phyloP scores from a whole-genome alignment of 495 filamentous ascomycete species.

The Penicillium canescens region DNA sequence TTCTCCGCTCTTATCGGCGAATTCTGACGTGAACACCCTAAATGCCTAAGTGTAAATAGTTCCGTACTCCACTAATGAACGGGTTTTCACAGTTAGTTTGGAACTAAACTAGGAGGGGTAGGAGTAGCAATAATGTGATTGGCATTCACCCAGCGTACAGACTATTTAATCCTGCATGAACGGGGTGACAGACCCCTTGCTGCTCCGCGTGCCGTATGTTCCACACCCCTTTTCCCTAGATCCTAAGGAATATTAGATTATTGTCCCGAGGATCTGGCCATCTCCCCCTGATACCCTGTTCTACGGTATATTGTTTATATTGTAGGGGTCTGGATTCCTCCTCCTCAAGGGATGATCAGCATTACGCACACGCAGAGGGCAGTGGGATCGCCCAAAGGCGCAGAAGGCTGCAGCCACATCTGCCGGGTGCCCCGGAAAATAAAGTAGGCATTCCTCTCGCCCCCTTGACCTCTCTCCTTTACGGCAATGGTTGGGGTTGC shows the following conservation, averaged over 20 bases:
- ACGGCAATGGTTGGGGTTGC: background rate
- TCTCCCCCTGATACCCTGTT: background rate
- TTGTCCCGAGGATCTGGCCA: too few relatives aligned
- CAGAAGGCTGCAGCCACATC: slow-evolving; percentile 36
- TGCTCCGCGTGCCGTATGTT: slow-evolving; percentile 42
- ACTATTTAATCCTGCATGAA: slow-evolving; percentile 31
- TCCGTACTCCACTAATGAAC: background rate
- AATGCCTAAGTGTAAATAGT: background rate
- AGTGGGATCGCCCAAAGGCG: slow-evolving; percentile 14
- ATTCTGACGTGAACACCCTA: slow-evolving; percentile 5
- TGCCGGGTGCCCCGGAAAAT: slow-evolving; percentile 23
- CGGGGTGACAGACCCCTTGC: slow-evolving; percentile 39
- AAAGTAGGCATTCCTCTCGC: slow-evolving; percentile 12
- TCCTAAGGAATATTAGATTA: slow-evolving; percentile 2
- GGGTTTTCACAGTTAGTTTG: too few relatives aligned
- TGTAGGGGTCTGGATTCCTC: slow-evolving; percentile 15
- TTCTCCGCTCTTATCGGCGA: slow-evolving; percentile 16
- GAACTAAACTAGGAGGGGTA: slow-evolving; percentile 4
- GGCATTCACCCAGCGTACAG: slow-evolving; percentile 2
- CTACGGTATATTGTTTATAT: too few relatives aligned
- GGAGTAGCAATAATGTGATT: slow-evolving; percentile 2
- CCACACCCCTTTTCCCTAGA: slow-evolving; percentile 27
- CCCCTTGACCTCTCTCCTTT: background rate
- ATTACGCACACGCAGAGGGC: slow-evolving; percentile 18
- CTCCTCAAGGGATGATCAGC: slow-evolving; percentile 25